Evolutionary conservation across 257 asterid genomes (phyloP).

Genomic region (Solanum paucissectum): DNA sequence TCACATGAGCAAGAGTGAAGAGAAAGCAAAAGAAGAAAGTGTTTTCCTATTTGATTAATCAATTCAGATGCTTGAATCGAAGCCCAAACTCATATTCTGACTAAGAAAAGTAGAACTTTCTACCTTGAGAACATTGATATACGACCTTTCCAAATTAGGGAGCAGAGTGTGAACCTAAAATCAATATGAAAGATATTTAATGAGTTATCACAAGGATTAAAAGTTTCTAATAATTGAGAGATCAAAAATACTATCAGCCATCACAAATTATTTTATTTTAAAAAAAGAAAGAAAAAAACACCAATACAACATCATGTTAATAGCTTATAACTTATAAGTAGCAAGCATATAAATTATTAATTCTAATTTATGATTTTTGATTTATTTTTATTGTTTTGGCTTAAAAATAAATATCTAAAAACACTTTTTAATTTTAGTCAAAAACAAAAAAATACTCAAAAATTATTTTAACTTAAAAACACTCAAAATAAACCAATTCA

Average conservation of each 20-base stretch:
- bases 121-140: background rate
- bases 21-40: background rate
- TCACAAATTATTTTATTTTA: background rate
- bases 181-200: background rate
- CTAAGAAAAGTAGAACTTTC: too few species aligned
- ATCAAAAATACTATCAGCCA: background rate
- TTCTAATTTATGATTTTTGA: rapidly evolving
- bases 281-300: background rate
- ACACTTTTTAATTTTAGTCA: background rate
- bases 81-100: background rate
- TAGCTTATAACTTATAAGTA: background rate
- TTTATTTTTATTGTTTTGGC: too few species aligned
- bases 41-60: background rate
- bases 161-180: background rate
- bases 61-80: background rate
- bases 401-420: too few species aligned
- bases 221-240: background rate
- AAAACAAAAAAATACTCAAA: background rate
- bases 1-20: background rate
- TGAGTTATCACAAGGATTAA: background rate
- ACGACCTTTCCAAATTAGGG: background rate
- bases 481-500: background rate
- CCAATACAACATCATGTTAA: background rate
- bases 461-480: background rate
- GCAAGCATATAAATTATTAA: background rate